Percentiles rank a stretch among this genome's conserved stretches.
These are phyloP conservation scores for Cynara cardunculus DNA, from an alignment of 129 eudicot species.

Conservation along the genomic window DNA sequence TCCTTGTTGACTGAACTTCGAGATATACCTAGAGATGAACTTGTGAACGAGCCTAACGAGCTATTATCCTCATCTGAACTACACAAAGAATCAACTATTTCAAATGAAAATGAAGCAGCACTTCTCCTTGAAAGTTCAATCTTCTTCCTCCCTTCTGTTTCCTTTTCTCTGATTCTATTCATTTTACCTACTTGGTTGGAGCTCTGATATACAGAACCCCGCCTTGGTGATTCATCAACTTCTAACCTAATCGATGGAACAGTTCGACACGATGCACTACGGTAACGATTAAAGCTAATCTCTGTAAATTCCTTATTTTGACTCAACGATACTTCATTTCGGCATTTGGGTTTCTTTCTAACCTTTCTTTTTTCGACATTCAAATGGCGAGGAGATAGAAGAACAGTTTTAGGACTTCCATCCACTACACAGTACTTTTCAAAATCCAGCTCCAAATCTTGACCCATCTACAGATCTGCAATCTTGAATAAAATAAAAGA, in stretches of 20 bases:
- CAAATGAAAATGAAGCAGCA: conserved; percentile 46
- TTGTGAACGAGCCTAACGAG: conserved; percentile 29
- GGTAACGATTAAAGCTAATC: conserved; percentile 64
- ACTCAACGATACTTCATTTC: conserved; percentile 32
- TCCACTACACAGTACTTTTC: conserved; percentile 80
- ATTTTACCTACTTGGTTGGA: conserved; percentile 45
- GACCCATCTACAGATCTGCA: conserved; percentile 45
- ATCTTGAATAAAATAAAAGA: conserved; percentile 10
- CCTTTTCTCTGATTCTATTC: conserved; percentile 26
- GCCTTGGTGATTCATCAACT: conserved; percentile 46
- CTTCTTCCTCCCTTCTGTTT: conserved; percentile 53
- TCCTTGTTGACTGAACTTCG: conserved; percentile 28
- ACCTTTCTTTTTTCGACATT: conserved; percentile 45
- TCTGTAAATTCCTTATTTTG: conserved; percentile 46
- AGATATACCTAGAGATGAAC: conserved; percentile 20
- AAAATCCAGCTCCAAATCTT: conserved; percentile 69
- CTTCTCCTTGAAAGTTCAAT: conserved; percentile 57
- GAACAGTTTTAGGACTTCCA: conserved; percentile 88
- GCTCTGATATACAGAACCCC: conserved; percentile 86
- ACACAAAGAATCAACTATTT: conserved; percentile 71
- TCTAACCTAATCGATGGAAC: conserved; percentile 37
- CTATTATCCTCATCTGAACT: conserved; percentile 73
- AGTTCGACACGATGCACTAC: conserved; percentile 79
- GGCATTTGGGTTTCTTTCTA: conserved; percentile 38
- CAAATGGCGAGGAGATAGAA: conserved; percentile 46